These are phyloP conservation scores for Porcisia deanei DNA, from an alignment of 208 protist genomes.

Conservation along the genomic window DNA sequence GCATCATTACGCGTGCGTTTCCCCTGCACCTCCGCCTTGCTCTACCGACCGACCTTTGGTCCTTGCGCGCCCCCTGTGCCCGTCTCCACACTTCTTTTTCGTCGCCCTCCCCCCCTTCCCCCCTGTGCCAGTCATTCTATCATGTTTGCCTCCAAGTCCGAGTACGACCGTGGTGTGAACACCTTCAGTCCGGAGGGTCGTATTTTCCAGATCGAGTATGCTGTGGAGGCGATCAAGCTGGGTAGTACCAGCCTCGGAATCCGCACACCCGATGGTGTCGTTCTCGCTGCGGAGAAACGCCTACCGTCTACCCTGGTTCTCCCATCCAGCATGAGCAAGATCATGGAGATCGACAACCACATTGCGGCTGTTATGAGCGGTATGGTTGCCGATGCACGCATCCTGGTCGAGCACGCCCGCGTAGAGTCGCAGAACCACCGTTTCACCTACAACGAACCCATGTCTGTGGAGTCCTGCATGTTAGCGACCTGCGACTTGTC, in stretches of 20 bases:
- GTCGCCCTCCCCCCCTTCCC: not conserved
- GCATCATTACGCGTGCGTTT: not conserved
- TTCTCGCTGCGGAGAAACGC: conserved; percentile 99
- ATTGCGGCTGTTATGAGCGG: conserved; percentile 97
- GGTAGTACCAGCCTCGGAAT: conserved; percentile 99
- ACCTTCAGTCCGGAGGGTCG: conserved; percentile 99
- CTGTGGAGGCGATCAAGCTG: conserved; percentile 93
- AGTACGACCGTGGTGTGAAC: conserved; percentile 99
- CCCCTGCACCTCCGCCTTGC: not conserved
- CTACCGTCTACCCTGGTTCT: conserved; percentile 98
- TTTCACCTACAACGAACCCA: conserved; percentile 99
- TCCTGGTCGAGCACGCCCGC: conserved; percentile 98
- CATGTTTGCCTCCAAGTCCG: conserved; percentile 94
- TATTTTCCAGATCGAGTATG: conserved; percentile 98
- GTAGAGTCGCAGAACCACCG: conserved; percentile 99
- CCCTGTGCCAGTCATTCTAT: conserved; percentile 1
- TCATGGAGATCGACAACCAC: conserved; percentile 98
- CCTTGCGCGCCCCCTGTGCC: not conserved
- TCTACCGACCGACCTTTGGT: not conserved
- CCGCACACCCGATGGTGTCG: conserved; percentile 96
- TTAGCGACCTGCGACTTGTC: conserved; percentile 98
- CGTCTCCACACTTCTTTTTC: not conserved
- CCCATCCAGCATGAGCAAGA: conserved; percentile 97
- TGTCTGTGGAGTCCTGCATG: conserved; percentile 96
- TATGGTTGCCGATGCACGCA: conserved; percentile 98